Evolutionary conservation across 2,329 filamentous ascomycete genomes (phyloP), one percentile per base, ranked within the genome.

Genomic region (Chrysosporium queenslandicum): DNA sequence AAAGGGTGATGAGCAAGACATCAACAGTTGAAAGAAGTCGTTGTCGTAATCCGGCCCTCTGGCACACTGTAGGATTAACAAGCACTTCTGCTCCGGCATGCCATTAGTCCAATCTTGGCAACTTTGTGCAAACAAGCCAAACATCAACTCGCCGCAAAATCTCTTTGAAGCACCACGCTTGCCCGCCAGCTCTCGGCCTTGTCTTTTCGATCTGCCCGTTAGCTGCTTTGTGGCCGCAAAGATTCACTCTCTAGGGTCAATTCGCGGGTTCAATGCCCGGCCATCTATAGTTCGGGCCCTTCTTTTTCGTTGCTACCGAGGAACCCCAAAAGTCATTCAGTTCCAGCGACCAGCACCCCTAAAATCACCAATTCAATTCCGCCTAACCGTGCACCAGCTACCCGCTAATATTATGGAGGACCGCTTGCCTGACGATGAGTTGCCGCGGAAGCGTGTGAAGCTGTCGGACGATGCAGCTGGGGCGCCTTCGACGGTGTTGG

Each of bases 401-500:
- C n/a, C 16, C 16, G 7, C 29, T 23, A 37, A 32, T 11, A 41
- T 27, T 32, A 55, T 53, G 55, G 51, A 54, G 4, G 45, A 46
- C 29, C 39, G 50, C 18, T 16, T 50, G 14, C 34, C 47, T 2
- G 43, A 27, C 20, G 50, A 50, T 14, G 55, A 57, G 51, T 54
- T 47, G 3, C 57, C 57, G 20, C 53, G 46, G 8, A 62, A 62
- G 52, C 56, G 59, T 20, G 54, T 57, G 23, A 60, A 59, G 50
- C 46, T 61, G n/a, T 59, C 58, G 16, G 50, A 55, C 12, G 46
- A 53, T 29, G 25, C 29, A 18, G 14, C 3, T 4, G 20, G 12
- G 3, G 20, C 16, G 3, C 8, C 43, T 14, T 20, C 30, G 25
- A 29, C 23, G 4, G 23, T 14, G 41, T 6, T 25, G 21, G 42